These are phyloP conservation scores for Plasmodium falciparum DNA, from an alignment of 169 alveolate species.

Conservation along the genomic window DNA sequence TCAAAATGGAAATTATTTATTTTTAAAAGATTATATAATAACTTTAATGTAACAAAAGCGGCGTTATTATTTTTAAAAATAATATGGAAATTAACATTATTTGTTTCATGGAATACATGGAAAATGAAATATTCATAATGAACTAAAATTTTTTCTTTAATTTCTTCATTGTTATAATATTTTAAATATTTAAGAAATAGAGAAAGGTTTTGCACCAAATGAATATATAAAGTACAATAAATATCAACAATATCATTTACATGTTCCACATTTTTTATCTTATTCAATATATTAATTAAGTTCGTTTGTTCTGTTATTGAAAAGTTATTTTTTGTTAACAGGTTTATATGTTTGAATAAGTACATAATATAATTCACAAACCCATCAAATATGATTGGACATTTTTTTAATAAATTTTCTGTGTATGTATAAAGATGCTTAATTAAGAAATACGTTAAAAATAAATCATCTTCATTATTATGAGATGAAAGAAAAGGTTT, in stretches of 20 bases:
- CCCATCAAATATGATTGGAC: constrained; percentile 32
- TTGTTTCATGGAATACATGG: constrained; percentile 14
- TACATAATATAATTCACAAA: constrained; percentile 25
- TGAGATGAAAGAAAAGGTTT: constrained; percentile 3
- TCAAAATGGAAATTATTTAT: constrained; percentile 31
- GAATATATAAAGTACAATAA: constrained; percentile 24
- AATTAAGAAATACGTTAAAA: constrained; percentile 21
- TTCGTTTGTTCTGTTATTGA: neutral
- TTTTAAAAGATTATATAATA: constrained; percentile 27
- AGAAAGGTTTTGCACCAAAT: neutral
- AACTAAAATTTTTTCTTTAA: constrained; percentile 27
- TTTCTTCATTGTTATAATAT: constrained; percentile 25
- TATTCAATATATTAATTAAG: constrained; percentile 9
- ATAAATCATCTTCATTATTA: constrained; percentile 41
- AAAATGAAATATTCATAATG: constrained; percentile 61
- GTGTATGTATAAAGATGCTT: constrained; percentile 15
- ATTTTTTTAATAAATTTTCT: constrained; percentile 33
- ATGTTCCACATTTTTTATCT: neutral
- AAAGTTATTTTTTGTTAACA: constrained; percentile 17
- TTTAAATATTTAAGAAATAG: constrained; percentile 58
- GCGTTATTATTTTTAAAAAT: constrained; percentile 55
- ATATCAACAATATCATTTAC: neutral
- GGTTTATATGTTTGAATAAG: constrained; percentile 12
- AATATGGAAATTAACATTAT: constrained; percentile 30
- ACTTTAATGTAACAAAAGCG: constrained; percentile 38